A percentile compares a stretch with the other conserved stretches of the same genome.
Evolutionary conservation across 2,329 filamentous ascomycete species (phyloP).

Genomic region (Neofusicoccum sp.): DNA sequence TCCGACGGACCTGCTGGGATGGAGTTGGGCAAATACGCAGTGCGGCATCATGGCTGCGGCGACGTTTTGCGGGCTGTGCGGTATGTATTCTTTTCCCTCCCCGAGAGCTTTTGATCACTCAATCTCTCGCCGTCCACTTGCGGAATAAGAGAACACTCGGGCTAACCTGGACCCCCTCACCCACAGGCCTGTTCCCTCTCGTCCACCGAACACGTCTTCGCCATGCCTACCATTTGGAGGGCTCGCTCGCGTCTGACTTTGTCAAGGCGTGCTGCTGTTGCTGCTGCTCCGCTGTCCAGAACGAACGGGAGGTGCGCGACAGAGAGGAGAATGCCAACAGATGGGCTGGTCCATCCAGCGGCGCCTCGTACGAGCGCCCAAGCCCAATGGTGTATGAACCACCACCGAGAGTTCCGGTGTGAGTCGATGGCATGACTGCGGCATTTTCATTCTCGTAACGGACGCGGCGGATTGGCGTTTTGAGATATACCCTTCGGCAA

Average conservation of each 20-base stretch:
- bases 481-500: constrained; percentile 10
- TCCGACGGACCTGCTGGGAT: constrained; percentile 40
- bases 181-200: constrained; percentile 34
- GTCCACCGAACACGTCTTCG: constrained; percentile 41
- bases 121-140: neutral
- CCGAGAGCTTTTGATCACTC: neutral
- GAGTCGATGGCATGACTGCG: neutral
- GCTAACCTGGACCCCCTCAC: neutral
- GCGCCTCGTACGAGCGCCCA: constrained; percentile 30
- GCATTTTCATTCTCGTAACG: neutral
- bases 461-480: constrained; percentile 7
- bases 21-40: constrained; percentile 37
- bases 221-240: constrained; percentile 44
- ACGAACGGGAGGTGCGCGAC: constrained; percentile 45
- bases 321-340: constrained; percentile 42
- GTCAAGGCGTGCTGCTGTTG: constrained; percentile 40
- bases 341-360: constrained; percentile 38
- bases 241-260: constrained; percentile 36
- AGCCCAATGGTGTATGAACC: constrained; percentile 34
- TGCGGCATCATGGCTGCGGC: constrained; percentile 39
- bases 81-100: constrained; percentile 20
- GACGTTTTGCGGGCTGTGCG: constrained; percentile 35
- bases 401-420: neutral
- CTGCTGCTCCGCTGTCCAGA: constrained; percentile 43
- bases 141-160: too few relatives aligned